These are phyloP conservation scores for Aureobasidium sp. DNA, from an alignment of 2,329 filamentous ascomycete genomes.

Conservation along the genomic window DNA sequence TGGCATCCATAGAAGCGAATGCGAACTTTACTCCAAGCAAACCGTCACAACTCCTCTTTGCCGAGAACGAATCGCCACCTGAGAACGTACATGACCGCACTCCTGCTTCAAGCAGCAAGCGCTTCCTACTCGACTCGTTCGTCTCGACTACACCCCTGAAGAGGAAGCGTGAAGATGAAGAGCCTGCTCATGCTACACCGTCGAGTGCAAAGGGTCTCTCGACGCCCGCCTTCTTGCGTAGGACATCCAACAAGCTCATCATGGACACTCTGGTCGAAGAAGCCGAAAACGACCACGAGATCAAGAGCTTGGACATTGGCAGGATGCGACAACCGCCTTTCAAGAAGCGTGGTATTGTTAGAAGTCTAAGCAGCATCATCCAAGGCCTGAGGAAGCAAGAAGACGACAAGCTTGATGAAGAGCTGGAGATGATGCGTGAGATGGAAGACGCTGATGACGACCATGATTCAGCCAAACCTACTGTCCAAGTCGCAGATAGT, in stretches of 20 bases:
- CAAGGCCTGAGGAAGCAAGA: conserved; percentile 60
- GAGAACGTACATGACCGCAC: conserved; percentile 29
- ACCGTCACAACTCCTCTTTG: conserved; percentile 15
- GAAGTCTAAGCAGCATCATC: conserved; percentile 66
- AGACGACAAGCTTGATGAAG: conserved; percentile 61
- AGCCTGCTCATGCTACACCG: conserved; percentile 52
- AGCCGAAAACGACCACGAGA: conserved; percentile 36
- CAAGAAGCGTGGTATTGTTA: conserved; percentile 43
- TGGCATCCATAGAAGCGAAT: conserved; percentile 26
- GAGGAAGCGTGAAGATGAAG: conserved; percentile 33
- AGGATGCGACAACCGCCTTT: conserved; percentile 27
- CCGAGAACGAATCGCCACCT: not conserved
- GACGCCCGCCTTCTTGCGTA: conserved; percentile 62
- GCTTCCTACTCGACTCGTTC: conserved; percentile 53
- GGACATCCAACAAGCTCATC: conserved; percentile 34
- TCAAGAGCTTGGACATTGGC: not conserved
- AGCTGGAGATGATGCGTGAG: conserved; percentile 65
- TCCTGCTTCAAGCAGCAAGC: conserved; percentile 48
- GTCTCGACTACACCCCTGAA: conserved; percentile 49
- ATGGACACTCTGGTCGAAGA: conserved; percentile 50
- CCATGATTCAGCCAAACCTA: conserved; percentile 17
- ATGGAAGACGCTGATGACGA: conserved; percentile 44
- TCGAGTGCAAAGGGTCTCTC: conserved; percentile 45
- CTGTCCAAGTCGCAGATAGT: conserved; percentile 34
- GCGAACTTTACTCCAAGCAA: conserved; percentile 33